Evolutionary conservation across 768 basidiomycete genomes (phyloP).

Genomic region (Suillus subaureus): DNA sequence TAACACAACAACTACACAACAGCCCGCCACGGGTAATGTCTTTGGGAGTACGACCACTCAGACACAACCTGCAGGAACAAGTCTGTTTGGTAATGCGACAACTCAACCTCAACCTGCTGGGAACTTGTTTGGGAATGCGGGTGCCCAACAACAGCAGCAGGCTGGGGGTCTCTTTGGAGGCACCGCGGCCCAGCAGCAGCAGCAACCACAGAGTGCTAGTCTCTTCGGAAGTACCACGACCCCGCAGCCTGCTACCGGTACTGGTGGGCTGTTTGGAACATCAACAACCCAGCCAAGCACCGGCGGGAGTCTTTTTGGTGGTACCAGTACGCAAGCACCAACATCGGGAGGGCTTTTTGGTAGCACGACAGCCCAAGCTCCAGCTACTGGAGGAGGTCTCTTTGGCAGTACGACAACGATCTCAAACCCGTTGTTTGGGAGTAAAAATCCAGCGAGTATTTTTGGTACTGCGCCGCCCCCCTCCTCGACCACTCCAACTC

Average conservation of each 20-base stretch:
- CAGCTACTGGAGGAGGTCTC: conserved; percentile 21
- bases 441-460: conserved; percentile 30
- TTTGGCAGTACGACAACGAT: conserved; percentile 30
- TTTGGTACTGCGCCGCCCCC: conserved; percentile 22
- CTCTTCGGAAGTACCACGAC: conserved; percentile 26
- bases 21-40: conserved; percentile 20
- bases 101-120: conserved; percentile 11
- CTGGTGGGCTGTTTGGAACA: conserved; percentile 23
- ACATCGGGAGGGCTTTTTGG: conserved; percentile 34
- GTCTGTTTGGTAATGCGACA: conserved; percentile 17
- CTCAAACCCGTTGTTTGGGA: conserved; percentile 39
- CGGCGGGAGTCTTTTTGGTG: conserved; percentile 21
- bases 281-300: conserved; percentile 6
- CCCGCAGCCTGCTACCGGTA: conserved; percentile 19
- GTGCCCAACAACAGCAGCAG: conserved; percentile 24
- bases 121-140: conserved; percentile 26
- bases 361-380: conserved; percentile 20
- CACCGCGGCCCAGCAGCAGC: neutral
- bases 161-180: conserved; percentile 28
- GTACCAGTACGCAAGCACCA: conserved; percentile 16
- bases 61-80: conserved; percentile 12
- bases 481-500: conserved; percentile 25
- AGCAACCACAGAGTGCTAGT: conserved; percentile 24
- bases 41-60: conserved; percentile 20
- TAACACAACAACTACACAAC: conserved; percentile 16